Conservation (phyloP, 495 filamentous ascomycete genomes). For the Penicillium egyptiacum region DNA sequence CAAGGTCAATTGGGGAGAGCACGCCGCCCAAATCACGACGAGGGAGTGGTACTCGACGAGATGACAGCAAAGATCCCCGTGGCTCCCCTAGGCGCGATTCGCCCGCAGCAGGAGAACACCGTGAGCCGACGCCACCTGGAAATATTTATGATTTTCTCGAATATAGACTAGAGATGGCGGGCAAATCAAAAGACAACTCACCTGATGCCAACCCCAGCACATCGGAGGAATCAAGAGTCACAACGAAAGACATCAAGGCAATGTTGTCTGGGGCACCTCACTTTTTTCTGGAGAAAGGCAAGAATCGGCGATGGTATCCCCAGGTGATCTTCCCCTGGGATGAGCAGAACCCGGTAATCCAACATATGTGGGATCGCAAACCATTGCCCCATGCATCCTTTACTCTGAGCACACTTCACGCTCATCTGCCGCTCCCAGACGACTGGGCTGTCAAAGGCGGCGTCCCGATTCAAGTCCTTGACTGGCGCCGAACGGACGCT, state of each 20-base stretch:
- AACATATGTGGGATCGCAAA: constrained; percentile 61
- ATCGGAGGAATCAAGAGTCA: constrained; percentile 33
- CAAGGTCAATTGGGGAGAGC: background rate
- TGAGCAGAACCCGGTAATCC: constrained; percentile 56
- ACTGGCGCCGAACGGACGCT: constrained; percentile 29
- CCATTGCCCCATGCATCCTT: constrained; percentile 48
- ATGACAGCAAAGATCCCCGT: constrained; percentile 1
- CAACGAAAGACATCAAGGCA: constrained; percentile 61
- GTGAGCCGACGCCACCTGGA: constrained; percentile 31
- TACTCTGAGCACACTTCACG: constrained; percentile 47
- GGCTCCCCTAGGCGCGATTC: constrained; percentile 7
- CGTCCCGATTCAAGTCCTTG: constrained; percentile 25
- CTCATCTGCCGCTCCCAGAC: constrained; percentile 44
- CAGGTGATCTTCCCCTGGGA: constrained; percentile 71
- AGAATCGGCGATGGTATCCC: constrained; percentile 58
- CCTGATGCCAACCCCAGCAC: background rate
- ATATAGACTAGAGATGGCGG: constrained; percentile 19
- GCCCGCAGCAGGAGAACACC: constrained; percentile 7
- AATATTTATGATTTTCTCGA: constrained; percentile 37
- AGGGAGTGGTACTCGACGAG: background rate
- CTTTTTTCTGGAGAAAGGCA: constrained; percentile 56
- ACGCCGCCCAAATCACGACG: background rate
- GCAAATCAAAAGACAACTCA: constrained; percentile 1
- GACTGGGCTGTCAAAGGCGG: constrained; percentile 39
- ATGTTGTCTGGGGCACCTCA: constrained; percentile 78